phyloP scores from a whole-genome alignment of 768 basidiomycete genomes.

The Rhodosporidiobolus sp. region DNA sequence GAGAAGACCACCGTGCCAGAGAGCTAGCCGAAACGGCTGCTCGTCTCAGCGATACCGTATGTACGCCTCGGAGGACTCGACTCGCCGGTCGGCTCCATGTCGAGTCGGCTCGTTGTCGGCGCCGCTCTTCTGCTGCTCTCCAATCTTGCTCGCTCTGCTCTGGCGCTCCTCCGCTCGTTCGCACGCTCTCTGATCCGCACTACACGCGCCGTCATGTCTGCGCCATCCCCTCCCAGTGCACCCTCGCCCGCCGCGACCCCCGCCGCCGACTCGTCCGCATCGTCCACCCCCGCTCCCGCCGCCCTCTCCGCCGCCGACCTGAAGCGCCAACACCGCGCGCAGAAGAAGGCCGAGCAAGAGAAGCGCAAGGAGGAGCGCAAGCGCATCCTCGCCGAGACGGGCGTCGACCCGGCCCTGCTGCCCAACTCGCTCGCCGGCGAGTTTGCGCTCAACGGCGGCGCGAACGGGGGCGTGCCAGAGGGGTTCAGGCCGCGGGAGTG shows the following conservation, averaged over 20 bases:
- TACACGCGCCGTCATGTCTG: too few species aligned
- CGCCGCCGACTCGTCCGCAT: not conserved
- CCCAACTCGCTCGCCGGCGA: slow-evolving; percentile 10
- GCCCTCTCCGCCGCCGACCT: slow-evolving; percentile 7
- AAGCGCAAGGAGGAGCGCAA: slow-evolving; percentile 23
- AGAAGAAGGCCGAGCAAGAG: slow-evolving; percentile 31
- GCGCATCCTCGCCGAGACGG: slow-evolving; percentile 15
- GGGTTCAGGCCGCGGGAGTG: slow-evolving; percentile 31
- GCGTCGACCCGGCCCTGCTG: slow-evolving; percentile 23
- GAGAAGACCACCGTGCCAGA: too few species aligned
- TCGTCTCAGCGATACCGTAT: too few species aligned
- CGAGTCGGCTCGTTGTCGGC: too few species aligned
- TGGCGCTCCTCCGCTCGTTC: too few species aligned
- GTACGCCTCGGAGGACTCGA: too few species aligned
- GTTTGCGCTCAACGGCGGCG: not conserved
- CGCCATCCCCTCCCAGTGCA: not conserved
- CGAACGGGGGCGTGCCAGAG: not conserved
- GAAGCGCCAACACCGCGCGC: slow-evolving; percentile 22
- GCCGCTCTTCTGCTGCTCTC: not conserved
- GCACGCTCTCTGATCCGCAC: too few species aligned
- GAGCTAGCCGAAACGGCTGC: too few species aligned
- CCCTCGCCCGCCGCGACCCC: too few species aligned
- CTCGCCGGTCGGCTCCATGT: too few species aligned
- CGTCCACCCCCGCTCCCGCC: not conserved
- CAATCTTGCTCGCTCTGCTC: too few species aligned